Percentiles rank a stretch among this genome's conserved stretches.
These are phyloP conservation scores for Trypanosoma cruzi DNA, from an alignment of 208 protist species.

Conservation along the genomic window DNA sequence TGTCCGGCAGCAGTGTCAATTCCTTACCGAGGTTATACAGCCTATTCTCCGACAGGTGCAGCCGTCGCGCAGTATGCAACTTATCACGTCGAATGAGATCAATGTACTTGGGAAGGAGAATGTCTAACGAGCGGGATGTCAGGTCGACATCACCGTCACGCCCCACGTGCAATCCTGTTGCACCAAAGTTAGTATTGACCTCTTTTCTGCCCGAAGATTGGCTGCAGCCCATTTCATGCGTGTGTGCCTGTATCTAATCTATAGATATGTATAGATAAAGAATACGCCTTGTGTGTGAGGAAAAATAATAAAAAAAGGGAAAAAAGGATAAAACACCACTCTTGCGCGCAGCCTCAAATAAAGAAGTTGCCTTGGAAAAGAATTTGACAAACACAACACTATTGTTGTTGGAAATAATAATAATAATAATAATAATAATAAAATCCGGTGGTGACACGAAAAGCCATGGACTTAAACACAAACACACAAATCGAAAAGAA, in stretches of 20 bases:
- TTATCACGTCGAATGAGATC: constrained; percentile 67
- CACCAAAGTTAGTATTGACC: constrained; percentile 48
- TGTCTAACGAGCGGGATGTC: constrained; percentile 60
- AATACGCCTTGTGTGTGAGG: too few relatives aligned
- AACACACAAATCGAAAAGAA: too few relatives aligned
- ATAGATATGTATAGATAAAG: neutral
- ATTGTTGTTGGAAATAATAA: too few relatives aligned
- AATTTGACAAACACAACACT: too few relatives aligned
- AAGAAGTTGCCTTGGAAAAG: too few relatives aligned
- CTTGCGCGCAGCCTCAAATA: too few relatives aligned
- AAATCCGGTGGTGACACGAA: too few relatives aligned
- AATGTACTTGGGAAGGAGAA: constrained; percentile 60
- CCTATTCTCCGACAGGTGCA: constrained; percentile 78
- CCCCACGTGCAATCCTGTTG: constrained; percentile 74
- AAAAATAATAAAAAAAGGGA: too few relatives aligned
- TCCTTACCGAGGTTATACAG: constrained; percentile 84
- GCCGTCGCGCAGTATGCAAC: constrained; percentile 64
- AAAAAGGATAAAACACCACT: too few relatives aligned
- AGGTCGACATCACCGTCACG: constrained; percentile 83
- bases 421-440: too few relatives aligned
- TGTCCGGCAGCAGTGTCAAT: constrained; percentile 59
- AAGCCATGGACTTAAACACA: too few relatives aligned
- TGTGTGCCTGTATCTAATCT: neutral
- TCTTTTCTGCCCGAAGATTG: constrained; percentile 12
- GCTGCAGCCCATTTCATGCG: constrained; percentile 38